These are phyloP conservation scores for Myochromella boudieri DNA, from an alignment of 768 basidiomycete species.

Conservation along the genomic window DNA sequence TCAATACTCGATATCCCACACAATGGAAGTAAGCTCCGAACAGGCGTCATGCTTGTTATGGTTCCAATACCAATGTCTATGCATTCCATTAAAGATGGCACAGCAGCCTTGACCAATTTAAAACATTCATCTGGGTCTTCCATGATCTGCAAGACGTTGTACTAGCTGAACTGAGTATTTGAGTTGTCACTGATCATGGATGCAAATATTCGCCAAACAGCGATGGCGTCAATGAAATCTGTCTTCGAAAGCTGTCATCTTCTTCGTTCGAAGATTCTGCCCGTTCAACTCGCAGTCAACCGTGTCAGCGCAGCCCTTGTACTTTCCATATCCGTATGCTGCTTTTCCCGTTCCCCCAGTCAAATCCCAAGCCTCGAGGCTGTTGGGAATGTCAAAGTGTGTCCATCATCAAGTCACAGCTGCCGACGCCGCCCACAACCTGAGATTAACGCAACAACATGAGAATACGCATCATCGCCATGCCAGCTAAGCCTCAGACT, in stretches of 20 bases:
- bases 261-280: not conserved
- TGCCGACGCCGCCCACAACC: conserved; percentile 4
- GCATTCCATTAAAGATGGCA: no score
- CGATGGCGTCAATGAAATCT: not conserved
- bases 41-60: no score
- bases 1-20: not conserved
- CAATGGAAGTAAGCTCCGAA: not conserved
- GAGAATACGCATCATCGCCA: not conserved
- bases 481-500: no score
- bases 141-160: no score
- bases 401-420: conserved; percentile 11
- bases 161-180: no score
- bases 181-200: conserved; percentile 3
- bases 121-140: no score
- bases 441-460: not conserved
- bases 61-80: no score
- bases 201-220: conserved; percentile 8
- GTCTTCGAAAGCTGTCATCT: conserved; percentile 3
- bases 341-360: conserved; percentile 1
- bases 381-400: not conserved
- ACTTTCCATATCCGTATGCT: conserved; percentile 15
- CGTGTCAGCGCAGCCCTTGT: conserved; percentile 10
- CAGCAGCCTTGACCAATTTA: no score
- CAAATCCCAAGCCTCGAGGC: conserved; percentile 13
- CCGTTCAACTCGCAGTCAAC: not conserved